These are phyloP conservation scores for Madurella fahalii DNA, from an alignment of 2,329 filamentous ascomycete genomes.

Conservation along the genomic window DNA sequence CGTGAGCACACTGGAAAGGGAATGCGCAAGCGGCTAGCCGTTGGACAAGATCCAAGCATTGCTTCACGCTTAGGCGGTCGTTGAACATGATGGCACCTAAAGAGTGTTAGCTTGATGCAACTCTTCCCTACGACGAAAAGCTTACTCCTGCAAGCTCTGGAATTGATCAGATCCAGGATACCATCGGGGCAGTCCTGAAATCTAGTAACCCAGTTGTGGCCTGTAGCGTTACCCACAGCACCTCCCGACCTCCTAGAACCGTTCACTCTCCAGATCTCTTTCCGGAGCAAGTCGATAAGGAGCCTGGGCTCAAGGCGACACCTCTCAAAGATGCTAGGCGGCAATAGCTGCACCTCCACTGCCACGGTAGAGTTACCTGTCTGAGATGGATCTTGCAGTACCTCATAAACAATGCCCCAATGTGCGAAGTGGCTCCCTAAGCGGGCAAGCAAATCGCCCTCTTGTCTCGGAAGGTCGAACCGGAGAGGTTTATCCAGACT, in stretches of 20 bases:
- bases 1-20: slow-evolving; percentile 82
- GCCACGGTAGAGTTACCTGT: background rate
- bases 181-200: slow-evolving; percentile 69
- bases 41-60: slow-evolving; percentile 56
- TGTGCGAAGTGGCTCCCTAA: slow-evolving; percentile 54
- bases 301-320: slow-evolving; percentile 69
- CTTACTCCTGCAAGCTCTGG: slow-evolving; percentile 67
- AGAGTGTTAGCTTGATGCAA: slow-evolving; percentile 7
- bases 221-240: background rate
- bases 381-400: background rate
- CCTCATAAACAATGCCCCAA: slow-evolving; percentile 73
- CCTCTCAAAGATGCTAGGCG: slow-evolving; percentile 68
- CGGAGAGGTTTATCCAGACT: slow-evolving; percentile 50
- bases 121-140: background rate
- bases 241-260: slow-evolving; percentile 33
- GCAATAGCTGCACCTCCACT: slow-evolving; percentile 45
- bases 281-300: slow-evolving; percentile 68
- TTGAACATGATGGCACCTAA: slow-evolving; percentile 78
- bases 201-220: slow-evolving; percentile 51
- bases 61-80: slow-evolving; percentile 53
- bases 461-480: slow-evolving; percentile 62
- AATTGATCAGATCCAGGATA: slow-evolving; percentile 72
- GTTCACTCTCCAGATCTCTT: slow-evolving; percentile 65
- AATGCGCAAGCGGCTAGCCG: slow-evolving; percentile 62
- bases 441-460: slow-evolving; percentile 54